A percentile compares a stretch with the other conserved stretches of the same genome.
phyloP scores from a whole-genome alignment of 306 rosid species.

The Trichosanthes cucumerina region DNA sequence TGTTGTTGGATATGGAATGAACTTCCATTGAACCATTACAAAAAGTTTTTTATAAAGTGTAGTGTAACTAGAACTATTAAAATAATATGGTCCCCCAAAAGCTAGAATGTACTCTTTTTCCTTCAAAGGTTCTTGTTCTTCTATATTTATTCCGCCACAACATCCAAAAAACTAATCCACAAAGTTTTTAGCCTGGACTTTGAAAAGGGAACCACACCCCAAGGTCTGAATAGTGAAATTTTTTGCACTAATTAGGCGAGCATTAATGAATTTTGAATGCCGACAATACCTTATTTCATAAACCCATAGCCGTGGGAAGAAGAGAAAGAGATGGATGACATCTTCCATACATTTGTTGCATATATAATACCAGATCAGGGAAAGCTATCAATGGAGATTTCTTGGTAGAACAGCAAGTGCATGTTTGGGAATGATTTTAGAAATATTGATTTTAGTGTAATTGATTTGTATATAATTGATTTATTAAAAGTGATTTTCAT shows the following conservation, averaged over 20 bases:
- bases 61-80: no score
- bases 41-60: no score
- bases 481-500: no score
- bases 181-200: neutral
- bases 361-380: neutral
- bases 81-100: no score
- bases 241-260: neutral
- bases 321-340: neutral
- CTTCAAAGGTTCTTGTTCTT: no score
- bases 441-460: no score
- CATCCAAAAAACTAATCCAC: neutral
- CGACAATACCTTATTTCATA: neutral
- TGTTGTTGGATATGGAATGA: no score
- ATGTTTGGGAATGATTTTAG: no score
- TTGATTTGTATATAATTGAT: no score
- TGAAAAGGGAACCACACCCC: neutral
- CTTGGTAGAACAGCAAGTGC: neutral
- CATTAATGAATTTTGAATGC: neutral
- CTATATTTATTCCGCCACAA: no score
- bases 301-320: neutral
- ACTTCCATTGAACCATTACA: no score
- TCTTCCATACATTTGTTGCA: neutral
- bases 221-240: neutral
- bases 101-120: no score
- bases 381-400: neutral